A percentile compares a stretch with the other conserved stretches of the same genome.
Conservation (phyloP, 148 eudicot genomes). For the Arctostaphylos glauca region DNA sequence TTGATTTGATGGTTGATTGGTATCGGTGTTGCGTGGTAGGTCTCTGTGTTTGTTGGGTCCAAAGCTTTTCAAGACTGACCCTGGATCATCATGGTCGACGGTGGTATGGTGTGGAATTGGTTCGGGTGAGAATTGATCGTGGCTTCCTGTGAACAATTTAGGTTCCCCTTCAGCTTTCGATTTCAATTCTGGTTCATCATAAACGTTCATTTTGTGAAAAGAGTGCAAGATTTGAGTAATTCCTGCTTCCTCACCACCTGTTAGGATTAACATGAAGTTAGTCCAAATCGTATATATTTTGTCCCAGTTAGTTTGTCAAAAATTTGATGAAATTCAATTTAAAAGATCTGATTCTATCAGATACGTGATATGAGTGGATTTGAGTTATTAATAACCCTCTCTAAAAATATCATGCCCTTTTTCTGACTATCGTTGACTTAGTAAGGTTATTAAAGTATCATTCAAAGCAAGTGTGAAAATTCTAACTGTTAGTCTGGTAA, state of each 20-base stretch:
- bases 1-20: slow-evolving; percentile 19
- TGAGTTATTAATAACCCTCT: too few relatives aligned
- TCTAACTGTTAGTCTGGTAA: too few relatives aligned
- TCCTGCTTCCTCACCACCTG: slow-evolving; percentile 47
- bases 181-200: slow-evolving; percentile 24
- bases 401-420: too few relatives aligned
- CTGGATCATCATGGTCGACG: slow-evolving; percentile 5
- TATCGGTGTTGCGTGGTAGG: slow-evolving; percentile 10
- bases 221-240: slow-evolving; percentile 37
- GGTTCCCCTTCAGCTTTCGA: slow-evolving; percentile 9
- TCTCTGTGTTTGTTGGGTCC: slow-evolving; percentile 13
- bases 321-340: too few relatives aligned
- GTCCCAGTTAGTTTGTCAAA: background rate
- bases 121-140: slow-evolving; percentile 52
- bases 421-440: too few relatives aligned
- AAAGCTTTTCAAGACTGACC: slow-evolving; percentile 11
- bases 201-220: slow-evolving; percentile 45
- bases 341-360: too few relatives aligned
- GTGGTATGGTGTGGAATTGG: slow-evolving; percentile 18
- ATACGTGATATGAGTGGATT: too few relatives aligned
- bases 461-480: too few relatives aligned
- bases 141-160: slow-evolving; percentile 39
- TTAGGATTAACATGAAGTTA: background rate
- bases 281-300: background rate
- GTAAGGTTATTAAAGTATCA: too few relatives aligned